Conservation (phyloP, 169 alveolate species). For the Babesia sp. region DNA sequence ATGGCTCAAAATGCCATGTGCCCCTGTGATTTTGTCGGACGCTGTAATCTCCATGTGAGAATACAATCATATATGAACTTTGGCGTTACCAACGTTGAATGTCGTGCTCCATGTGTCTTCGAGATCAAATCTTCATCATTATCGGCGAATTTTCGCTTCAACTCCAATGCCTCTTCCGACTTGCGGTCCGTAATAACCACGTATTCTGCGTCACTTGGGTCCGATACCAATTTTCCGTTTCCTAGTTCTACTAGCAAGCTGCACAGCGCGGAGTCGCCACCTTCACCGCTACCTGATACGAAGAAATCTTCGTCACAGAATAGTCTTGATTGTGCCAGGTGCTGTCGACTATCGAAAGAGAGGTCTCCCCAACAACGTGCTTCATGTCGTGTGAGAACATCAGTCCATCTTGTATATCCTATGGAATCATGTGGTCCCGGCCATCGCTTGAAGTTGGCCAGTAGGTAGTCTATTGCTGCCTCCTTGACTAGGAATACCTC, state of each 20-base stretch:
- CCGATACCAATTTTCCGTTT: conserved; percentile 67
- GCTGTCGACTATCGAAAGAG: conserved; percentile 72
- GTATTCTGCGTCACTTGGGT: conserved; percentile 75
- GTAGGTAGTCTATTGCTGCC: conserved; percentile 73
- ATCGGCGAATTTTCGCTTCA: conserved; percentile 36
- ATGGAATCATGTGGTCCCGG: conserved; percentile 76
- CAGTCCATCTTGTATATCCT: conserved; percentile 60
- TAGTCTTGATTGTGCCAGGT: conserved; percentile 75
- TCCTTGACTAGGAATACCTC: conserved; percentile 77
- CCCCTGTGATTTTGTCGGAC: conserved; percentile 54
- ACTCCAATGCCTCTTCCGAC: conserved; percentile 47
- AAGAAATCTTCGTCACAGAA: conserved; percentile 74
- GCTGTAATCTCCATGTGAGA: conserved; percentile 55
- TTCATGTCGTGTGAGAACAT: conserved; percentile 53
- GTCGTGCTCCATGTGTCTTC: conserved; percentile 68
- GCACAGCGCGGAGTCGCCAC: conserved; percentile 51
- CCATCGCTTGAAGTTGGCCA: conserved; percentile 72
- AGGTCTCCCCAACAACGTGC: conserved; percentile 67
- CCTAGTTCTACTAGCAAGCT: conserved; percentile 70
- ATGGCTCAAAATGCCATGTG: conserved; percentile 58
- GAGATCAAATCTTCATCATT: conserved; percentile 65
- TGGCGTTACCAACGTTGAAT: conserved; percentile 69
- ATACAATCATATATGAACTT: conserved; percentile 69
- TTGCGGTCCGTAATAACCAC: conserved; percentile 67
- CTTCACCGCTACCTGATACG: conserved; percentile 49